phyloP scores from a whole-genome alignment of 2,329 filamentous ascomycete genomes.

The Magnaporthiopsis rhizophila region DNA sequence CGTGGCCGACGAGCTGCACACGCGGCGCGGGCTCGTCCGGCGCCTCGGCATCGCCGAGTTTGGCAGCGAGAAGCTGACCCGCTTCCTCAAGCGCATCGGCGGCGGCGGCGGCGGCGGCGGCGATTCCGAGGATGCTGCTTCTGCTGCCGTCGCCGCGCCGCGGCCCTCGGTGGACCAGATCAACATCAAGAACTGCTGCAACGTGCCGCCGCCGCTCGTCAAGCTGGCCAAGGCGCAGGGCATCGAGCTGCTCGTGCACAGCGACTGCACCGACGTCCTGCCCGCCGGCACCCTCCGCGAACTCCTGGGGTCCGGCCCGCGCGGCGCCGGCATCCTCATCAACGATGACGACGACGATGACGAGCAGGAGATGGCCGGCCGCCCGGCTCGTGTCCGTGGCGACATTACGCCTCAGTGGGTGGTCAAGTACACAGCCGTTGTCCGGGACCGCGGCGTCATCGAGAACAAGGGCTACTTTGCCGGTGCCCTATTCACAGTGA shows the following conservation, averaged over 20 bases:
- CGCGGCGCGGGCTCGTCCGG: constrained; percentile 57
- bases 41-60: constrained; percentile 87
- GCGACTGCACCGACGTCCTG: constrained; percentile 87
- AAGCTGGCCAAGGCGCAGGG: constrained; percentile 73
- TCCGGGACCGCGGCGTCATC: constrained; percentile 87
- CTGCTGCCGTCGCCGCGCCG: constrained; percentile 37
- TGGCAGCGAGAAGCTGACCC: constrained; percentile 71
- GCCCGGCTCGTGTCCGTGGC: constrained; percentile 49
- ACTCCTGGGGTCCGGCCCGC: constrained; percentile 63
- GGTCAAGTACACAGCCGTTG: constrained; percentile 92
- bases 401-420: constrained; percentile 89
- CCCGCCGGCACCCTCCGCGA: constrained; percentile 79
- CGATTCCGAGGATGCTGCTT: no score
- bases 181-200: constrained; percentile 92
- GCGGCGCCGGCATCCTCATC: constrained; percentile 69
- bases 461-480: constrained; percentile 99
- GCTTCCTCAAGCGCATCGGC: constrained; percentile 57
- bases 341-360: constrained; percentile 24
- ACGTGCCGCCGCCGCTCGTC: constrained; percentile 81
- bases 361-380: constrained; percentile 29
- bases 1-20: constrained; percentile 63
- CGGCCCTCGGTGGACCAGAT: constrained; percentile 87
- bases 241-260: constrained; percentile 87
- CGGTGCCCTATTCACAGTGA: constrained; percentile 24
- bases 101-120: not conserved